Base-by-base conservation (phyloP, 805 yeast species). In the Yueomyces sp. region DNA sequence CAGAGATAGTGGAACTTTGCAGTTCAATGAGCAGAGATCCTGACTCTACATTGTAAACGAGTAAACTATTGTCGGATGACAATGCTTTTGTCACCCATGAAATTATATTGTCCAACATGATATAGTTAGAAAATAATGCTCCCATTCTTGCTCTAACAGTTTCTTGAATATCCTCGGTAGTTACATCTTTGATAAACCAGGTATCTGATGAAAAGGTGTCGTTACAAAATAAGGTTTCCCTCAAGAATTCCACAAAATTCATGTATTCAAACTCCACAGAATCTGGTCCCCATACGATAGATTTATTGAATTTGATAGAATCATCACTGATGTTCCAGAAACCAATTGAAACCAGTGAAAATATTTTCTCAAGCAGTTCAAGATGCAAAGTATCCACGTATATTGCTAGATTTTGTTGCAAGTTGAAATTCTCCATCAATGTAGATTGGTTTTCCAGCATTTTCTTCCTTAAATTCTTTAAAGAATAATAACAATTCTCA, bases 401-500 rank as follows among this genome's bases (percentile, higher is more conserved):
- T 3, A 49, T 41, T 5, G 47, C 44, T 3, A 59, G 45, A 3
- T 62, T 54, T 40, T 55, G 55, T 42, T 58, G 60, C 41, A 59
- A 57, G 29, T 49, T 55, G 40, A 54, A 48, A 30, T 55, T 51
- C 42, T 55, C 56, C 39, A 48, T 51, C 11, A 50, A 38, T 5
- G 49, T 38, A 2, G 46, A 29, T 11, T 48, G 43, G 38, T 47
- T 48, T 27, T 49, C 50, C 28, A 47, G 45, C 7, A 59, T 39
- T 42, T 53, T 58, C 38, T 49, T 55, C 26, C 54, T 52, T 38
- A 60, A 38, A 7, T 52, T 49, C 36, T 53, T 48, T 34, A 60
- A 44, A 2, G 64, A 57, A 44, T 56, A 54, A 42, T 55, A 60
- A 42, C 63, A 59, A 46, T 57, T 59, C 40, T 59, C 63, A n/a